Percentiles rank a stretch among this genome's conserved stretches.
Conservation (phyloP, 306 rosid species). For the Datisca glomerata region DNA sequence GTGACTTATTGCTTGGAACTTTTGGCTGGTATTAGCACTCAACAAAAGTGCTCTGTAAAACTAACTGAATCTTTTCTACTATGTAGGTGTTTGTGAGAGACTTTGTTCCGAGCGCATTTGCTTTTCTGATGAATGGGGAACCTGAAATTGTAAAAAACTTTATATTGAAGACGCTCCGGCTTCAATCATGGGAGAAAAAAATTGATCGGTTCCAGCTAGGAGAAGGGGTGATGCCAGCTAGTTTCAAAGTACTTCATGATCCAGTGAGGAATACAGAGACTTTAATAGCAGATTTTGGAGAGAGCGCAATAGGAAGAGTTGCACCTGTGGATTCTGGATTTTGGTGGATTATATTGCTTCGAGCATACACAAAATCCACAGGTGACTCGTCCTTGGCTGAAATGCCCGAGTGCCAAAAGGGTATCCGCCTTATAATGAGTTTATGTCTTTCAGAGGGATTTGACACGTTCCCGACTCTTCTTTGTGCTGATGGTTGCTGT, state of each 20-base stretch:
- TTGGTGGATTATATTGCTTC: slow-evolving; percentile 96
- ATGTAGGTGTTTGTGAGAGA: slow-evolving; percentile 85
- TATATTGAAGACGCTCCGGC: slow-evolving; percentile 71
- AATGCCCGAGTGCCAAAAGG: slow-evolving; percentile 85
- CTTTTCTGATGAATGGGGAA: slow-evolving; percentile 77
- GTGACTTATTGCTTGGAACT: neutral
- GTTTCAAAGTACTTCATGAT: slow-evolving; percentile 82
- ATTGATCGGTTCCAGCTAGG: slow-evolving; percentile 77
- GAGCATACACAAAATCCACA: slow-evolving; percentile 83
- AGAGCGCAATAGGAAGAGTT: slow-evolving; percentile 95
- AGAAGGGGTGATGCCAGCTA: slow-evolving; percentile 98
- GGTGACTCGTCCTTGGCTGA: slow-evolving; percentile 85
- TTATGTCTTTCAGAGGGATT: slow-evolving; percentile 87
- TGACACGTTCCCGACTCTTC: slow-evolving; percentile 96
- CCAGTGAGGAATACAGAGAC: slow-evolving; percentile 63
- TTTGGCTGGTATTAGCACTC: neutral
- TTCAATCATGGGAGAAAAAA: slow-evolving; percentile 93
- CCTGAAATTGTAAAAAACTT: slow-evolving; percentile 73
- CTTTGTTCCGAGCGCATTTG: slow-evolving; percentile 83
- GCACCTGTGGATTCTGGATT: slow-evolving; percentile 98
- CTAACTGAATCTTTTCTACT: slow-evolving; percentile 6
- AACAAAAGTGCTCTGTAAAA: neutral
- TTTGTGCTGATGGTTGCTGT: too few species aligned
- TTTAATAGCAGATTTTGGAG: slow-evolving; percentile 84
- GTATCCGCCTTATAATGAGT: slow-evolving; percentile 82